Evolutionary conservation across 164 flowering plant genomes (phyloP).

Genomic region (Tetracentron sinense): DNA sequence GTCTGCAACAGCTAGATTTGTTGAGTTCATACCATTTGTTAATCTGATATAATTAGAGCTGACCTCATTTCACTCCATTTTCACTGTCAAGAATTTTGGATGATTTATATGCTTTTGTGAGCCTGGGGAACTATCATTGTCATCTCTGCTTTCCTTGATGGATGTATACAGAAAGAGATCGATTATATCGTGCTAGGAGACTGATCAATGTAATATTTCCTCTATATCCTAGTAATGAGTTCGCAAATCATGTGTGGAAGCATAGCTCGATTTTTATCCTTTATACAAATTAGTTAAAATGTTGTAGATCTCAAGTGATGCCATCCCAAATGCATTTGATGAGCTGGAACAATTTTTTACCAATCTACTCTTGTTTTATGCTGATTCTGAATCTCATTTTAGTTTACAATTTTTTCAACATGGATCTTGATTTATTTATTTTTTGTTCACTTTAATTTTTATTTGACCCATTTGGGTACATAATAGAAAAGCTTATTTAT

Average conservation of each 20-base stretch:
- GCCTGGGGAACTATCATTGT: constrained; percentile 25
- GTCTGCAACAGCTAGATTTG: constrained; percentile 27
- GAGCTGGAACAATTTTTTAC: constrained; percentile 29
- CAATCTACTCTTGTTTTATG: constrained; percentile 23
- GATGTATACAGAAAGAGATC: constrained; percentile 22
- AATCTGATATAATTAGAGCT: background rate
- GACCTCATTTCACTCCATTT: background rate
- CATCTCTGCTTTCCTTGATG: constrained; percentile 32
- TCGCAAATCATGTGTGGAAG: too few species aligned
- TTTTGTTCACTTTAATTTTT: too few species aligned
- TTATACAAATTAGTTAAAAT: constrained; percentile 24
- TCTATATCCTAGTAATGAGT: too few species aligned
- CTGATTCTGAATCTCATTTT: constrained; percentile 29
- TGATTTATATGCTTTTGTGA: constrained; percentile 33
- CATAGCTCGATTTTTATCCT: background rate
- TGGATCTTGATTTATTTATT: too few species aligned
- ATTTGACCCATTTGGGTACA: too few species aligned
- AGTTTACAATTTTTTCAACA: background rate
- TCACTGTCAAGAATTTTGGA: constrained; percentile 31
- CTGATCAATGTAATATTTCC: constrained; percentile 27
- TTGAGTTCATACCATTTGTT: constrained; percentile 10
- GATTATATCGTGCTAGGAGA: constrained; percentile 25
- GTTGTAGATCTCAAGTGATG: constrained; percentile 20
- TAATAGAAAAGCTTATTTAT: too few species aligned
- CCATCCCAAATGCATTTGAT: constrained; percentile 22